Evolutionary conservation across 441 rosid genomes (phyloP).

Genomic region (Croton setiger): DNA sequence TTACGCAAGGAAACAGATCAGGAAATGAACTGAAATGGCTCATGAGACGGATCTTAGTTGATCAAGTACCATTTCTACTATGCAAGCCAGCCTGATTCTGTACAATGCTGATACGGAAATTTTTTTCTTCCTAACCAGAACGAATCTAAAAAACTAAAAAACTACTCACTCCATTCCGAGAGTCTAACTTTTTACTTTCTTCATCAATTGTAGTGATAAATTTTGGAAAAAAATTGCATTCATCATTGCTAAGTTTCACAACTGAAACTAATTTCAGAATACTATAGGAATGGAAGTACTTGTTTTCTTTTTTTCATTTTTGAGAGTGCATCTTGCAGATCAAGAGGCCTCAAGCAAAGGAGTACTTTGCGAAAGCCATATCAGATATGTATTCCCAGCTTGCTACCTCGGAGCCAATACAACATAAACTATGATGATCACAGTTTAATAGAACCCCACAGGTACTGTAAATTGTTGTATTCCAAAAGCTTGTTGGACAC

Average conservation of each 20-base stretch:
- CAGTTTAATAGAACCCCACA: background rate
- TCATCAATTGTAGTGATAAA: no score
- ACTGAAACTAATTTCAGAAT: no score
- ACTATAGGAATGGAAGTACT: no score
- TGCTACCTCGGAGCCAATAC: constrained; percentile 38
- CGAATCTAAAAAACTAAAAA: background rate
- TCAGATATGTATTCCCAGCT: constrained; percentile 71
- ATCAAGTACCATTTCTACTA: background rate
- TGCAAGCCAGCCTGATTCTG: background rate
- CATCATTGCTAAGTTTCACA: no score
- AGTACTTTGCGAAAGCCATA: constrained; percentile 65
- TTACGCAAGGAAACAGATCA: background rate
- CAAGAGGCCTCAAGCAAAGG: constrained; percentile 95
- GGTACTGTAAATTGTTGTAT: background rate
- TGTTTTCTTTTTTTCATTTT: background rate
- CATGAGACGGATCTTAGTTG: background rate
- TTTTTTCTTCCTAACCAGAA: background rate
- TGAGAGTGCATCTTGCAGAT: constrained; percentile 39
- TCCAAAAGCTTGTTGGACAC: background rate
- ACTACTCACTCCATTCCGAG: no score
- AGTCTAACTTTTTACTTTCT: no score
- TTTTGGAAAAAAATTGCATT: no score
- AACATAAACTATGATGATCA: constrained; percentile 21
- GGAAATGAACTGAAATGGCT: background rate
- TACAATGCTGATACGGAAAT: background rate